A percentile compares a stretch with the other conserved stretches of the same genome.
phyloP scores from a whole-genome alignment of 768 basidiomycete genomes.

The Cystobasidium tubakii region DNA sequence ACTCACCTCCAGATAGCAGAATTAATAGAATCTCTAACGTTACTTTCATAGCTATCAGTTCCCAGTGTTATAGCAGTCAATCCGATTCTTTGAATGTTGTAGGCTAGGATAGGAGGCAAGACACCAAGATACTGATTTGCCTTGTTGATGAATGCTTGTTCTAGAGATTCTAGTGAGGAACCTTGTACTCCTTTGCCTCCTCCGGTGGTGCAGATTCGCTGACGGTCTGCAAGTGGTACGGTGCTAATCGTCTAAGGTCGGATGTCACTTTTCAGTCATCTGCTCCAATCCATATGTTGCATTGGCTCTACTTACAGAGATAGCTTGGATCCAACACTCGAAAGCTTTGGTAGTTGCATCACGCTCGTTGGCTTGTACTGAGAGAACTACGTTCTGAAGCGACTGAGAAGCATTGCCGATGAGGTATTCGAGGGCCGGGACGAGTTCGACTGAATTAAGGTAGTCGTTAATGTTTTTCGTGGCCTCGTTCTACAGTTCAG shows the following conservation, averaged over 20 bases:
- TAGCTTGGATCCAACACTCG: constrained; percentile 12
- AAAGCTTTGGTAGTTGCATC: constrained; percentile 18
- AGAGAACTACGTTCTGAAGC: constrained; percentile 20
- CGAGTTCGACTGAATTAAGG: constrained; percentile 18
- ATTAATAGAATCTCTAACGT: constrained; percentile 21
- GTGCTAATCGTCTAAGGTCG: neutral
- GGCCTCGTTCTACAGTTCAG: neutral
- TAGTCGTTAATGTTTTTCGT: constrained; percentile 1
- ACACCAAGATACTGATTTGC: constrained; percentile 30
- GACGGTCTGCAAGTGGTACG: constrained; percentile 1
- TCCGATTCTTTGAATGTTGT: constrained; percentile 23
- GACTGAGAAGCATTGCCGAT: constrained; percentile 30
- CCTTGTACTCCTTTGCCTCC: neutral
- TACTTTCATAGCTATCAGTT: constrained; percentile 17
- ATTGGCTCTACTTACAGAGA: neutral
- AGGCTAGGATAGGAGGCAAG: constrained; percentile 13
- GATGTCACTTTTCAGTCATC: neutral
- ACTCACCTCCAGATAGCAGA: constrained; percentile 16
- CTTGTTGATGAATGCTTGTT: neutral
- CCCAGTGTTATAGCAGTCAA: constrained; percentile 11
- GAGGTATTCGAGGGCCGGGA: constrained; percentile 20
- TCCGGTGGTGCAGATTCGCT: constrained; percentile 1
- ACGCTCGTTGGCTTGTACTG: constrained; percentile 16
- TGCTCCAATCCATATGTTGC: neutral
- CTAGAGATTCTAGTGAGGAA: neutral